Evolutionary conservation across 352 stramenopile species (phyloP).

Genomic region (Globisporangium middletonii): DNA sequence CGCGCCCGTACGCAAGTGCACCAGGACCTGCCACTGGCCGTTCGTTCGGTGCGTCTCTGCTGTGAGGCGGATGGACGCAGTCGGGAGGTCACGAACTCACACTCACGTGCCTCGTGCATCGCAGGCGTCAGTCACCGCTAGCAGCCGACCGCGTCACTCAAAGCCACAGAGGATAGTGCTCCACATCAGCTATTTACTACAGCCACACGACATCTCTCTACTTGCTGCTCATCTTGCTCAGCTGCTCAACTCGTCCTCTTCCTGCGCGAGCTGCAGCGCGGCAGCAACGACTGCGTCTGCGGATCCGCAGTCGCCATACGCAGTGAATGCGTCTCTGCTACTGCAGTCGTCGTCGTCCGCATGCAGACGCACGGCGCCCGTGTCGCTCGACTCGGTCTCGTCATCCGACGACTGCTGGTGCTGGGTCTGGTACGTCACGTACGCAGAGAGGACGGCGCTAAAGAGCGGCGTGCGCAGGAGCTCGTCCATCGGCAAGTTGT

Average conservation of each 20-base stretch:
- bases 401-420: conserved; percentile 6
- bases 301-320: conserved; percentile 29
- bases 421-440: conserved; percentile 44
- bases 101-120: background rate
- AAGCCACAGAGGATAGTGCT: background rate
- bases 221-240: background rate
- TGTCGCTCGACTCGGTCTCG: conserved; percentile 1
- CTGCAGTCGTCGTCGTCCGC: background rate
- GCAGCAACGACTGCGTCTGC: conserved; percentile 48
- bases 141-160: background rate
- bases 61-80: background rate
- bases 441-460: conserved; percentile 54
- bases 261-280: conserved; percentile 46
- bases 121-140: background rate
- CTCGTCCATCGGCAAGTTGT: conserved; percentile 58
- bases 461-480: conserved; percentile 61
- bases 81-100: background rate
- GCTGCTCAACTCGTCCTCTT: conserved; percentile 48
- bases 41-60: background rate
- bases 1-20: conserved; percentile 2
- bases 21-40: background rate
- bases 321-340: conserved; percentile 14
- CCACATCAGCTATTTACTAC: background rate
- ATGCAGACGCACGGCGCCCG: background rate
- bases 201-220: background rate